Evolutionary conservation across 257 asterid genomes (phyloP).

Genomic region (Datura wrightii): DNA sequence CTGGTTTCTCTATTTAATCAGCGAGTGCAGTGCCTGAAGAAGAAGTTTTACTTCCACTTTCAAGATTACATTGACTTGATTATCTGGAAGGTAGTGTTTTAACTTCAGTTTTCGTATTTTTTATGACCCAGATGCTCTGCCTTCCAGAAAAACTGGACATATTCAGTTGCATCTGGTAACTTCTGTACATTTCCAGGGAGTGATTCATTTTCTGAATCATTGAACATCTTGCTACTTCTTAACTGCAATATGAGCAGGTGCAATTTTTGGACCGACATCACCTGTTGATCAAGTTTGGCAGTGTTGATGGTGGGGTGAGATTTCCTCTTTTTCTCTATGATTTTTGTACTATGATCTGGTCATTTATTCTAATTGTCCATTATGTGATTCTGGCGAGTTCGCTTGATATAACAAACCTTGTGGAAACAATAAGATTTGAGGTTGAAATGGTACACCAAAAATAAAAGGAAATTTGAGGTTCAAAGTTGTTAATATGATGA

Average conservation of each 20-base stretch:
- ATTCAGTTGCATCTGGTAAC: conserved; percentile 27
- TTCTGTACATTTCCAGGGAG: conserved; percentile 4
- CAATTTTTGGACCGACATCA: conserved; percentile 94
- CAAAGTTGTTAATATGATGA: neutral
- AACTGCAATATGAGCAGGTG: conserved; percentile 58
- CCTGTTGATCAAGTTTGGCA: conserved; percentile 89
- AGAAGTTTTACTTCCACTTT: conserved; percentile 93
- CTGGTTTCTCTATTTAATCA: conserved; percentile 46
- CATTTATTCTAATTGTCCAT: neutral
- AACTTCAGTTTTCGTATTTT: conserved; percentile 25
- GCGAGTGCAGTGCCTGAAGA: conserved; percentile 97
- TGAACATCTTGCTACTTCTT: conserved; percentile 31
- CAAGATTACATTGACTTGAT: conserved; percentile 95
- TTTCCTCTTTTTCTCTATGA: conserved; percentile 38
- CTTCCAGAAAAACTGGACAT: conserved; percentile 26
- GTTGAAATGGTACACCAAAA: neutral
- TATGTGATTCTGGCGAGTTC: neutral
- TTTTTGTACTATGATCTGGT: conserved; percentile 9
- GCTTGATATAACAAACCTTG: neutral
- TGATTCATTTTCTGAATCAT: conserved; percentile 12
- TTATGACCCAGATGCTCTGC: conserved; percentile 27
- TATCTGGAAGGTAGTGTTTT: conserved; percentile 80
- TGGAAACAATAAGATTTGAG: neutral
- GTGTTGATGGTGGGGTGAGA: conserved; percentile 98
- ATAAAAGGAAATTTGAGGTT: neutral